Conservation (phyloP, 2,329 filamentous ascomycete species). For the Ceratocystis colombiana region DNA sequence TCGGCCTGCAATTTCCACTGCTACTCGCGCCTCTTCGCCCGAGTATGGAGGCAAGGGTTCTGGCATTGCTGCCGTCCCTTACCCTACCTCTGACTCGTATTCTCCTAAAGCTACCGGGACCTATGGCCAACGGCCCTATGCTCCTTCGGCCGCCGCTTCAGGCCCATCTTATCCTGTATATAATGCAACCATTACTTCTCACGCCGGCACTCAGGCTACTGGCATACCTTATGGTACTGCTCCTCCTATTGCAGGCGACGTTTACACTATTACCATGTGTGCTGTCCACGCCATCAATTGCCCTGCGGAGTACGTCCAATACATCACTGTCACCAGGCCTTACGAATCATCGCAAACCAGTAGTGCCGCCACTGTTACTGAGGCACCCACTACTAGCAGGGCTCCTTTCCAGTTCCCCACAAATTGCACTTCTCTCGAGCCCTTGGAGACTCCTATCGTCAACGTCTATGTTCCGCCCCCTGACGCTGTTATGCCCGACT, state of each 20-base stretch:
- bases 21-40: not conserved
- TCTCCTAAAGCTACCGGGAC: conserved; percentile 9
- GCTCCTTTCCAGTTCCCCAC: conserved; percentile 22
- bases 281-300: conserved; percentile 35
- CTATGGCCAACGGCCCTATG: not conserved
- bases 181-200: conserved; percentile 3
- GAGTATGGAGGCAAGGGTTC: not conserved
- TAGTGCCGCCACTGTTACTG: not conserved
- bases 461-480: conserved; percentile 20
- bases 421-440: conserved; percentile 5
- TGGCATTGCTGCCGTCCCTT: not conserved
- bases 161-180: not conserved
- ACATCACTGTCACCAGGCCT: conserved; percentile 30
- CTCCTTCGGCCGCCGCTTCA: conserved; percentile 1
- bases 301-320: conserved; percentile 33
- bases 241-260: conserved; percentile 26
- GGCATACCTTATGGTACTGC: conserved; percentile 18
- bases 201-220: conserved; percentile 22
- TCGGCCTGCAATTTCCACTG: not conserved
- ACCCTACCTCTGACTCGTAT: not conserved
- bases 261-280: conserved; percentile 34
- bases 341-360: not conserved
- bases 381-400: conserved; percentile 1
- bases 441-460: conserved; percentile 21
- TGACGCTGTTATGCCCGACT: conserved; percentile 12